phyloP scores from a whole-genome alignment of 192 early-diverging fungal genomes.

The Entophlyctis luteolus region DNA sequence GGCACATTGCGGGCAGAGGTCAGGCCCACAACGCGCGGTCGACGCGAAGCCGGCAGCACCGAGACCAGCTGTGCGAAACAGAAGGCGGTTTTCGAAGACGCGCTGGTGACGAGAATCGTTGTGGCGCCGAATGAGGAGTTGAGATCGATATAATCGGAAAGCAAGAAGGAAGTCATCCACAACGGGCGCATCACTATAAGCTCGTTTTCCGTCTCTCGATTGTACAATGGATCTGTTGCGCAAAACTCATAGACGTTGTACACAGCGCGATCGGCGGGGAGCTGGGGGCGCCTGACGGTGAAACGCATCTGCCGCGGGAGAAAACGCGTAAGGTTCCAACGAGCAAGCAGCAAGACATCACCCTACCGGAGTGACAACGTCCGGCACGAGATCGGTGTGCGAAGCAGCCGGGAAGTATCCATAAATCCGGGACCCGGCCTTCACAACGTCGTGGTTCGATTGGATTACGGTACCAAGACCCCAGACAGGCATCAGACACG shows the following conservation, averaged over 20 bases:
- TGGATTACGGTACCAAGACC: slow-evolving; percentile 32
- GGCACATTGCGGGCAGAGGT: slow-evolving; percentile 29
- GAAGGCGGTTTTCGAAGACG: slow-evolving; percentile 40
- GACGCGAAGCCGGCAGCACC: not conserved
- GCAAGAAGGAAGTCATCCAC: slow-evolving; percentile 40
- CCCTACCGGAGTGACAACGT: not conserved
- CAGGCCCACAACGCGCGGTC: slow-evolving; percentile 30
- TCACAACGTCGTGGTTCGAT: slow-evolving; percentile 1
- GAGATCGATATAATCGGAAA: slow-evolving; percentile 30
- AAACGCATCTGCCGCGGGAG: slow-evolving; percentile 13
- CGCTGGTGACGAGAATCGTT: slow-evolving; percentile 33
- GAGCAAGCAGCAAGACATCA: not conserved
- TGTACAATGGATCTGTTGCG: slow-evolving; percentile 29
- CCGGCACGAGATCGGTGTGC: not conserved
- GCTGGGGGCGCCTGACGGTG: slow-evolving; percentile 32
- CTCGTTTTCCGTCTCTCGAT: slow-evolving; percentile 25
- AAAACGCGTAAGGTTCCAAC: not conserved
- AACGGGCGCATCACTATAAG: slow-evolving; percentile 41
- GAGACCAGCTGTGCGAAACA: slow-evolving; percentile 32
- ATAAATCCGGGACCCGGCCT: slow-evolving; percentile 35
- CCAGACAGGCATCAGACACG: slow-evolving; percentile 36
- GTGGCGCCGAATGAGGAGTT: slow-evolving; percentile 31
- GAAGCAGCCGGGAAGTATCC: slow-evolving; percentile 40
- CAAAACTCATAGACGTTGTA: slow-evolving; percentile 34
- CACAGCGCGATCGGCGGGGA: slow-evolving; percentile 33